Evolutionary conservation across 371 early-diverging fungal species (phyloP), one percentile per base, ranked within the genome.

Genomic region (Circinella umbellata): DNA sequence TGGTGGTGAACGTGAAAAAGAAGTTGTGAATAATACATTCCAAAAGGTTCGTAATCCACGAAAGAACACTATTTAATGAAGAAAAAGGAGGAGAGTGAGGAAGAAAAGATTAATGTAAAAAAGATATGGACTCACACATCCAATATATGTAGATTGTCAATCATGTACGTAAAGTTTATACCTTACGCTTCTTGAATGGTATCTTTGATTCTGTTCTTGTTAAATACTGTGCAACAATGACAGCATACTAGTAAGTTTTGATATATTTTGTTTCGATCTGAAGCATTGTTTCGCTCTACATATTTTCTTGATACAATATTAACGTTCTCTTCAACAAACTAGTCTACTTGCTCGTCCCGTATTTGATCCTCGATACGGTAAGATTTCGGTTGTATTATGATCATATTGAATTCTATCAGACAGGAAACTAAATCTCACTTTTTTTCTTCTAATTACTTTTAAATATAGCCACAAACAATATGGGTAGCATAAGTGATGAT

Each of bases 211-310:
- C 92, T 37, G 92, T 95, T 65, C 82, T 94, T 62, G 94, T 95
- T 68, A 95, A 95, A 79, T 95, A 95, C 71, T 90, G 90, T 51
- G 95, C 95, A 64, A 95, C 95, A 46, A 93, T 94, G 85, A 88
- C 93, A 36, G 95, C 95, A 27, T 95, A 94, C 71, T 87, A 90
- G 89, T 89, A 86, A 81, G 87, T 39, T 14, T 47, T 9, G 27
- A 27, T 27, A 27, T 27, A 42, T 42, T 42, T 42, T 3, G 6
- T 42, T 42, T 42, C 42, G 51, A 51, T 51, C 15, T 51, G 51
- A 51, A 27, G 2, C 27, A 27, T 27, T 27, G 2, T 27, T 7
- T 4, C 35, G 14, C 14, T 37, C 18, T 34, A 17, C 4, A 54
- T 54, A 34, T 34, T 53, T 53, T 15, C 1, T 53, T 53, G 9